Percentiles rank a stretch among this genome's conserved stretches.
phyloP scores from a whole-genome alignment of 257 asterid genomes.

The Apocynum venetum region DNA sequence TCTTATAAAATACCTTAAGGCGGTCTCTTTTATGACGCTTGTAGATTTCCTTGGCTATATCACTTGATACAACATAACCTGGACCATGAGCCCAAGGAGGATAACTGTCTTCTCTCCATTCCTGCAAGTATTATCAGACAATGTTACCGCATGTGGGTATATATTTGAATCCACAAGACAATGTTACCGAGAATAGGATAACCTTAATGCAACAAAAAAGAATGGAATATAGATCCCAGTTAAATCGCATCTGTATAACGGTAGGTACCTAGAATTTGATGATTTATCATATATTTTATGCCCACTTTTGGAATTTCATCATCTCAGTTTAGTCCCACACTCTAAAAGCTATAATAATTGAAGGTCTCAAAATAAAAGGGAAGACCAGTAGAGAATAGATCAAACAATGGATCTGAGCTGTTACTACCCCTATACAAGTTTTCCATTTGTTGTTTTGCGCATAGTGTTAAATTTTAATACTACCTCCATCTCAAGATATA shows the following conservation, averaged over 20 bases:
- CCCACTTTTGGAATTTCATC: background rate
- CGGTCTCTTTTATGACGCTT: constrained; percentile 52
- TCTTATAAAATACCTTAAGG: constrained; percentile 51
- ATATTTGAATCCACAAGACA: background rate
- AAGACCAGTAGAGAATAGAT: background rate
- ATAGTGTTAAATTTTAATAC: too few species aligned
- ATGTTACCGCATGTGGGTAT: background rate
- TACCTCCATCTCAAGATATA: too few species aligned
- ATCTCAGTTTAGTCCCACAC: background rate
- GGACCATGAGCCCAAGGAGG: constrained; percentile 99
- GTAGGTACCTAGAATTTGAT: background rate
- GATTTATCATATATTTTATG: background rate
- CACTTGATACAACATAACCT: constrained; percentile 79
- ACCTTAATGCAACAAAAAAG: background rate
- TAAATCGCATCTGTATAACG: background rate
- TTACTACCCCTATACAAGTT: background rate
- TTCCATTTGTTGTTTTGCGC: background rate
- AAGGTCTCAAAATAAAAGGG: background rate
- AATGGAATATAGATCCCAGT: background rate
- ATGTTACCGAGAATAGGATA: background rate
- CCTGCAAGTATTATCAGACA: constrained; percentile 33
- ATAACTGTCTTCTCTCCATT: constrained; percentile 77
- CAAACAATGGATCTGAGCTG: background rate
- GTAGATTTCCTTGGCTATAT: constrained; percentile 69
- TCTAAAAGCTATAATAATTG: background rate